These are phyloP conservation scores for Colletotrichum australisinense DNA, from an alignment of 2,329 filamentous ascomycete species.

Conservation along the genomic window DNA sequence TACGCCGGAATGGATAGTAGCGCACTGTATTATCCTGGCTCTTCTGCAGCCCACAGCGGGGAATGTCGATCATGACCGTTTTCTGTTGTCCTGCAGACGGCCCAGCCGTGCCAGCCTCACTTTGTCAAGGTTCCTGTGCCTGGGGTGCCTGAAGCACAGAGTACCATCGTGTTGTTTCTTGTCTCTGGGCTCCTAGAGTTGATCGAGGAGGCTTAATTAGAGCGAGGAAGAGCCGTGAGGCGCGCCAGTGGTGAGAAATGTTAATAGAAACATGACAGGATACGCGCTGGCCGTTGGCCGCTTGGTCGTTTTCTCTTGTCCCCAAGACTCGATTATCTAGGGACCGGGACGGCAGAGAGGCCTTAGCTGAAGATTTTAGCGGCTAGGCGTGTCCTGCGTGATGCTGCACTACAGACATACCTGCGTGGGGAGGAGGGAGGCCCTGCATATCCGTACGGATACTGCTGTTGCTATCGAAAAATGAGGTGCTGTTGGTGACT, in stretches of 20 bases:
- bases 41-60: constrained; percentile 40
- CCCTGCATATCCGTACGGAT: constrained; percentile 6
- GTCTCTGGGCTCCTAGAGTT: constrained; percentile 7
- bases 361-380: constrained; percentile 14
- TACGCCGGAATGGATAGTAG: constrained; percentile 19
- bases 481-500: neutral
- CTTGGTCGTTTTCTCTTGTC: neutral
- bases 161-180: constrained; percentile 18
- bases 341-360: neutral
- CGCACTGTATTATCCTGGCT: constrained; percentile 32
- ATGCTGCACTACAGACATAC: neutral
- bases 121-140: constrained; percentile 26
- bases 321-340: neutral
- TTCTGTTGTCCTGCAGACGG: constrained; percentile 37
- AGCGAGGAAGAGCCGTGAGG: constrained; percentile 47
- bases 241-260: constrained; percentile 17
- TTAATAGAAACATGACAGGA: neutral
- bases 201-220: constrained; percentile 40
- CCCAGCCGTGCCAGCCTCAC: constrained; percentile 36
- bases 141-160: constrained; percentile 25
- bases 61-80: constrained; percentile 43
- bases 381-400: constrained; percentile 18
- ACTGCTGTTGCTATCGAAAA: neutral
- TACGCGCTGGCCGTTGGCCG: constrained; percentile 6
- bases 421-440: neutral